phyloP scores from a whole-genome alignment of 805 yeast genomes.

The Teunomyces tritomae region DNA sequence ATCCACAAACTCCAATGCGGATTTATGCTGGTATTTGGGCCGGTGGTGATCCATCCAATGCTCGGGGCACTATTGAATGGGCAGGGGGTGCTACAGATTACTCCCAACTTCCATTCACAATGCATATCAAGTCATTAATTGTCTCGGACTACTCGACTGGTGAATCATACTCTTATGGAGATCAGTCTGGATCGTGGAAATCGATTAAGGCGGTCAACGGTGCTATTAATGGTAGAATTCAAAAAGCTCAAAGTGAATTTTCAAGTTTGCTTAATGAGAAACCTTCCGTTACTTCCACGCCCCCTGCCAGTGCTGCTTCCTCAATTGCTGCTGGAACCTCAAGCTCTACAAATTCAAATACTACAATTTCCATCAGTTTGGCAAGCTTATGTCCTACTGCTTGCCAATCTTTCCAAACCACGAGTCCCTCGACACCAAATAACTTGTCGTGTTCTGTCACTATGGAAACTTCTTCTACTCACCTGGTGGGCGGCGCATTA shows the following conservation, averaged over 20 bases:
- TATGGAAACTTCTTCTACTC: background rate
- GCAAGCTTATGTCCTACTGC: background rate
- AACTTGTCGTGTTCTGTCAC: background rate
- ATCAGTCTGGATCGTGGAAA: constrained; percentile 35
- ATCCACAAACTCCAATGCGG: constrained; percentile 17
- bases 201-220: constrained; percentile 43
- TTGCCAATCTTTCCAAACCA: background rate
- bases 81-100: constrained; percentile 24
- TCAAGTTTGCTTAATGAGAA: constrained; percentile 6
- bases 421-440: background rate
- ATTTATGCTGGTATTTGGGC: constrained; percentile 44
- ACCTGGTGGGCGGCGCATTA: background rate
- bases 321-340: constrained; percentile 10
- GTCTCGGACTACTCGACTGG: constrained; percentile 51
- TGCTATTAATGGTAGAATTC: constrained; percentile 16
- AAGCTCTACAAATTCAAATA: background rate
- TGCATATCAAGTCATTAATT: constrained; percentile 17
- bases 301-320: constrained; percentile 1
- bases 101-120: constrained; percentile 20
- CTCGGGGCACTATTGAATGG: constrained; percentile 23
- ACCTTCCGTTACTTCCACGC: background rate
- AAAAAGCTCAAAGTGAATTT: constrained; percentile 8
- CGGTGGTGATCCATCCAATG: constrained; percentile 42
- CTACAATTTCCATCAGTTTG: background rate
- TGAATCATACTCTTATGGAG: constrained; percentile 37